These are phyloP conservation scores for Saposhnikovia divaricata DNA, from an alignment of 129 eudicot species.

Conservation along the genomic window DNA sequence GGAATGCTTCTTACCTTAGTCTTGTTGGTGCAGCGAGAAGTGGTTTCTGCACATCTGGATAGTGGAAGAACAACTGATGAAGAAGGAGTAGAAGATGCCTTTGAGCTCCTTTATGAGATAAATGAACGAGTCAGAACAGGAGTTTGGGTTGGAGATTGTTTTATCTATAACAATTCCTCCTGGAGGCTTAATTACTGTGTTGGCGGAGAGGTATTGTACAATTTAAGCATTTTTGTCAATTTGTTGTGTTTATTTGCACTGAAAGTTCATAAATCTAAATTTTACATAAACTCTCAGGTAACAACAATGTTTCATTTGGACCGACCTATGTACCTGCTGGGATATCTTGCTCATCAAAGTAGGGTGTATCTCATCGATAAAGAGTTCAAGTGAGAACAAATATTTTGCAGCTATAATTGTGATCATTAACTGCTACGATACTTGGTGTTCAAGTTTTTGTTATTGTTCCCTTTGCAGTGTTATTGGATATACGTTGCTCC, in stretches of 20 bases:
- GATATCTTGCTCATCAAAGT: constrained; percentile 94
- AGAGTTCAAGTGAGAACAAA: constrained; percentile 86
- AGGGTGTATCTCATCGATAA: constrained; percentile 92
- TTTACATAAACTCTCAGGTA: constrained; percentile 43
- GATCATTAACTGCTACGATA: constrained; percentile 3
- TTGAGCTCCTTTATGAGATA: constrained; percentile 77
- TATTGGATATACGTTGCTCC: constrained; percentile 84
- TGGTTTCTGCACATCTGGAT: constrained; percentile 79
- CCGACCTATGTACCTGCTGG: constrained; percentile 95
- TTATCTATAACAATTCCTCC: constrained; percentile 84
- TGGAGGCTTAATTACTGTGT: constrained; percentile 99
- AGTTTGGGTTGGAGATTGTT: constrained; percentile 97
- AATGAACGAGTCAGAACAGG: constrained; percentile 94
- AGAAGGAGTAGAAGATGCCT: constrained; percentile 89
- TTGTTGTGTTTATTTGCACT: background rate
- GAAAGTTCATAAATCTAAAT: background rate
- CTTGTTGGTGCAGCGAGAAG: constrained; percentile 68
- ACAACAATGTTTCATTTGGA: constrained; percentile 99
- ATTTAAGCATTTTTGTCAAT: background rate
- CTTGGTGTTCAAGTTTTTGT: constrained; percentile 13
- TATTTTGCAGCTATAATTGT: constrained; percentile 2
- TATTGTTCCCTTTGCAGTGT: constrained; percentile 43
- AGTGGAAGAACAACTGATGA: constrained; percentile 91
- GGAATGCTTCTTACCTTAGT: constrained; percentile 6
- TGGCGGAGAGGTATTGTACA: constrained; percentile 83